These are phyloP conservation scores for Solanum hybrid DNA, from an alignment of 305 asterid genomes.

Conservation along the genomic window DNA sequence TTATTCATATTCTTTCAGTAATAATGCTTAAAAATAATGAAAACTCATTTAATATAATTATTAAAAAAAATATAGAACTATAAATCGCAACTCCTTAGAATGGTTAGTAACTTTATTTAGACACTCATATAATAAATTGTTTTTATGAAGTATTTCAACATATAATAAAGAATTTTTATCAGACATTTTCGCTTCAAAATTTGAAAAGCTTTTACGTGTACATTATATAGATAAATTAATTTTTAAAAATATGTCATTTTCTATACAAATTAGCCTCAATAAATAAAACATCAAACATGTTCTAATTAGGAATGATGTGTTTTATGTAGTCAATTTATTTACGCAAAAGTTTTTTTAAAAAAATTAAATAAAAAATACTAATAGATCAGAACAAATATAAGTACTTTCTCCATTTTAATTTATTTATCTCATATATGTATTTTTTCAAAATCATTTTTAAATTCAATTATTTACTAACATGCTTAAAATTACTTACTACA, in stretches of 20 bases:
- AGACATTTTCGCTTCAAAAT: neutral
- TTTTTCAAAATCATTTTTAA: no score
- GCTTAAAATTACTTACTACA: neutral
- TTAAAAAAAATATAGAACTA: neutral
- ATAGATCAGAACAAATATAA: neutral
- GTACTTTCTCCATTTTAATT: neutral
- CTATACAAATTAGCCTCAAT: neutral
- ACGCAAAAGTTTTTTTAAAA: neutral
- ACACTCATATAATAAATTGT: no score
- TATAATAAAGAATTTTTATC: neutral
- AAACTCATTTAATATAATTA: neutral
- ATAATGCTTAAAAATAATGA: neutral
- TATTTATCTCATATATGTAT: no score
- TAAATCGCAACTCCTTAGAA: neutral
- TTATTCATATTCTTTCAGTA: neutral
- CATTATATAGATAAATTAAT: neutral
- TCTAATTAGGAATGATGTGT: neutral
- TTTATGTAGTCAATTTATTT: neutral
- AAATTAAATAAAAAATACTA: no score
- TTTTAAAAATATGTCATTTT: neutral
- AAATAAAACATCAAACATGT: neutral
- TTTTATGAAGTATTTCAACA: neutral
- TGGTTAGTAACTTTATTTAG: neutral
- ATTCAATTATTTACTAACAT: neutral
- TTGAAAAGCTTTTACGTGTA: neutral